Percentiles rank a stretch among this genome's conserved stretches.
Conservation (phyloP, 768 basidiomycete genomes). For the Tylopilus sp. region DNA sequence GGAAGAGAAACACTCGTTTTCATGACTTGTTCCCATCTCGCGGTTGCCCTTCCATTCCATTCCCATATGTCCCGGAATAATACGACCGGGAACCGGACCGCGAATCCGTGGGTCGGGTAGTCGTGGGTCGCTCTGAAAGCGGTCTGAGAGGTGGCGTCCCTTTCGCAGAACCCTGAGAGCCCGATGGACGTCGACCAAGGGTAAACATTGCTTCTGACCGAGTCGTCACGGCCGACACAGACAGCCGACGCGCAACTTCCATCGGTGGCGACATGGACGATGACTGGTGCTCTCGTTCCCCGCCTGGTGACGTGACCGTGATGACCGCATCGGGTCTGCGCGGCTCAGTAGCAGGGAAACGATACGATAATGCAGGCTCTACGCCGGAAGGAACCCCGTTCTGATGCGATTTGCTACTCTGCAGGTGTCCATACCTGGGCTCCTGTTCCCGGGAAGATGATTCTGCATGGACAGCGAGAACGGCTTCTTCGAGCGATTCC, state of each 20-base stretch:
- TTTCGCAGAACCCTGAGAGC: conserved; percentile 17
- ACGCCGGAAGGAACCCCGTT: conserved; percentile 36
- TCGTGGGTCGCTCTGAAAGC: conserved; percentile 20
- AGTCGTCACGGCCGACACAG: conserved; percentile 39
- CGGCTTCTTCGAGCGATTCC: conserved; percentile 61
- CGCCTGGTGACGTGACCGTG: conserved; percentile 40
- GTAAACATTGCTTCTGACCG: conserved; percentile 40
- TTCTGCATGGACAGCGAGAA: conserved; percentile 29
- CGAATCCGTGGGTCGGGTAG: conserved; percentile 19
- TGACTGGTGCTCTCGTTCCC: conserved; percentile 35
- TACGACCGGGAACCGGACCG: conserved; percentile 19
- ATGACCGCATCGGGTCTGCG: conserved; percentile 34
- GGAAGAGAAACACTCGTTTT: conserved; percentile 5
- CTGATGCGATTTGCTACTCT: conserved; percentile 28
- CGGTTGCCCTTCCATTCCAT: conserved; percentile 14
- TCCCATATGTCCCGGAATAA: conserved; percentile 23
- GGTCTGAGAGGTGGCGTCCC: conserved; percentile 18
- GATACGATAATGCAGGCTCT: conserved; percentile 39
- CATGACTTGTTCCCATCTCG: conserved; percentile 25
- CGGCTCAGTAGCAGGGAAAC: conserved; percentile 43
- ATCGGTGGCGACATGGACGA: conserved; percentile 50
- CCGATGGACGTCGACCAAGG: conserved; percentile 17
- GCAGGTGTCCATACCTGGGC: conserved; percentile 17
- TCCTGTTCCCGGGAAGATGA: conserved; percentile 16
- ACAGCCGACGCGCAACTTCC: conserved; percentile 45